Evolutionary conservation across 176 grass and related monocot species (phyloP).

Genomic region (Bolboschoenus planiculmis): DNA sequence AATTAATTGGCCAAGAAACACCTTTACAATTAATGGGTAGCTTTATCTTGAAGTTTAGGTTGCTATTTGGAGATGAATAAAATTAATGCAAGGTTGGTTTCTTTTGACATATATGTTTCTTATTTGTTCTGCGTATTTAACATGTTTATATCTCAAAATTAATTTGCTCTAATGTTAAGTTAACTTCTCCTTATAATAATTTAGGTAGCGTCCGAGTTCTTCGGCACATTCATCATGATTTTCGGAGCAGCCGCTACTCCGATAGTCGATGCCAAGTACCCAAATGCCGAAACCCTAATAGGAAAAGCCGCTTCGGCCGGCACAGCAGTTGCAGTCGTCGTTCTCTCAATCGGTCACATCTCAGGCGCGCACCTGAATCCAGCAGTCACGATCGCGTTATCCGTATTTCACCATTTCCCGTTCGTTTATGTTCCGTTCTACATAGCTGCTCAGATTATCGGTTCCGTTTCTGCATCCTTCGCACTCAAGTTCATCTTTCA

Average conservation of each 20-base stretch:
- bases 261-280: constrained; percentile 55
- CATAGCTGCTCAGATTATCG: constrained; percentile 38
- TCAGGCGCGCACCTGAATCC: constrained; percentile 79
- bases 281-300: constrained; percentile 31
- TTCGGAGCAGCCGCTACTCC: constrained; percentile 48
- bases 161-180: too few species aligned
- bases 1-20: too few species aligned
- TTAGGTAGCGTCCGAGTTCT: constrained; percentile 49
- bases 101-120: too few species aligned
- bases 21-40: too few species aligned
- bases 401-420: constrained; percentile 44
- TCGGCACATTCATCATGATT: constrained; percentile 64
- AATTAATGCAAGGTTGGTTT: too few species aligned
- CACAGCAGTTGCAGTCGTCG: constrained; percentile 33
- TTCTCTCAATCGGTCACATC: constrained; percentile 54
- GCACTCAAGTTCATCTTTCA: constrained; percentile 43
- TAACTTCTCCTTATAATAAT: not conserved
- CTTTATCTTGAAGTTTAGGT: too few species aligned
- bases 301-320: constrained; percentile 52
- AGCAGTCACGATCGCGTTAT: constrained; percentile 46
- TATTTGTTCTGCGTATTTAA: too few species aligned
- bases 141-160: too few species aligned
- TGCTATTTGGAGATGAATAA: too few species aligned
- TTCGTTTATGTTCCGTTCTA: constrained; percentile 37
- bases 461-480: constrained; percentile 46